Conservation (phyloP, 2,329 filamentous ascomycete genomes). For the Zasmidium angulare region DNA sequence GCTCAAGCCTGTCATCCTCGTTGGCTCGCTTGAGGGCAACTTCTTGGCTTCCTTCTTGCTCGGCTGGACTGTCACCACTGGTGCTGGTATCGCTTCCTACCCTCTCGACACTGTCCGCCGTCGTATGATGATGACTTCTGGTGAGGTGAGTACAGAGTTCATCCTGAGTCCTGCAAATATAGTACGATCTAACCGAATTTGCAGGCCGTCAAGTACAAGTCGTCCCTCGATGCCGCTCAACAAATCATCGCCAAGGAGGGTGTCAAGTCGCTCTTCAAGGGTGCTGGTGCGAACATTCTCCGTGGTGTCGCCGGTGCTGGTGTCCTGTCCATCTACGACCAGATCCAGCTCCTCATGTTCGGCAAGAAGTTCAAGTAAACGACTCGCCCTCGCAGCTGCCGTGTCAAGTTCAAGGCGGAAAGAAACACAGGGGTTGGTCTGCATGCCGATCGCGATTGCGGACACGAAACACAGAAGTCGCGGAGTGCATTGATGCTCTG, state of each 20-base stretch:
- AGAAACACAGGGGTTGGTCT: slow-evolving; percentile 17
- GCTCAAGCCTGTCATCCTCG: slow-evolving; percentile 96
- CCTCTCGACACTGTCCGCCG: slow-evolving; percentile 99
- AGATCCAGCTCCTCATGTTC: slow-evolving; percentile 98
- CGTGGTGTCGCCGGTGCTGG: slow-evolving; percentile 99
- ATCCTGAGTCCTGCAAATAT: background rate
- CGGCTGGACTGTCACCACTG: slow-evolving; percentile 98
- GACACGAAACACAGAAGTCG: slow-evolving; percentile 21
- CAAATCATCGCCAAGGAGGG: slow-evolving; percentile 98
- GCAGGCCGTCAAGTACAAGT: slow-evolving; percentile 99
- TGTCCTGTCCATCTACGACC: slow-evolving; percentile 99
- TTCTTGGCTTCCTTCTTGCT: slow-evolving; percentile 99
- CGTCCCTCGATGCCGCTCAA: slow-evolving; percentile 88
- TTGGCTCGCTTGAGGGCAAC: slow-evolving; percentile 90
- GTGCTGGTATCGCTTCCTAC: slow-evolving; percentile 99
- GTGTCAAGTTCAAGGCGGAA: slow-evolving; percentile 16
- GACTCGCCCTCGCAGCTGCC: slow-evolving; percentile 21
- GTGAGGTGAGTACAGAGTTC: slow-evolving; percentile 55
- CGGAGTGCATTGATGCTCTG: slow-evolving; percentile 22
- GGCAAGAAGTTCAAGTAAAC: slow-evolving; percentile 92
- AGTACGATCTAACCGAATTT: slow-evolving; percentile 34
- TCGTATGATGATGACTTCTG: slow-evolving; percentile 99
- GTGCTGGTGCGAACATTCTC: slow-evolving; percentile 99
- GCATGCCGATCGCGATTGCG: slow-evolving; percentile 35
- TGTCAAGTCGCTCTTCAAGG: slow-evolving; percentile 99